Conservation (phyloP, 306 rosid species). For the Cucurbita pepo region DNA sequence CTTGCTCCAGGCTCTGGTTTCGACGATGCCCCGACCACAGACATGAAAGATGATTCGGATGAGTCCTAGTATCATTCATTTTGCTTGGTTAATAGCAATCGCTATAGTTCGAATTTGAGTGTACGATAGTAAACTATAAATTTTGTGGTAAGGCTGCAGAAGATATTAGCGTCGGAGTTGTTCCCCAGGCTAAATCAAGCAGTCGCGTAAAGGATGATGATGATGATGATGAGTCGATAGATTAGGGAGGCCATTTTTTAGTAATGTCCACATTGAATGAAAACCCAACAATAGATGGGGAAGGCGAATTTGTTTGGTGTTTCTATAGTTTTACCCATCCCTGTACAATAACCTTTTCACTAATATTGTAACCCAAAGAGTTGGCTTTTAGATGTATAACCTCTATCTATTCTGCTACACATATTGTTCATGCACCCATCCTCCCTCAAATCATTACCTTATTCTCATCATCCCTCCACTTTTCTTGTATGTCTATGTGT, state of each 20-base stretch:
- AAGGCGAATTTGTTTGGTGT: constrained; percentile 54
- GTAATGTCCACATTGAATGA: constrained; percentile 39
- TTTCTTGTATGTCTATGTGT: background rate
- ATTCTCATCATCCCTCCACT: background rate
- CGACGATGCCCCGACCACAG: constrained; percentile 56
- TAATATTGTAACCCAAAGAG: constrained; percentile 9
- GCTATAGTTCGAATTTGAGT: constrained; percentile 24
- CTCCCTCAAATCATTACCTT: constrained; percentile 1
- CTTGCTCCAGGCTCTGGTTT: constrained; percentile 91
- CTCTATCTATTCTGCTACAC: background rate
- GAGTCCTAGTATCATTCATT: constrained; percentile 33
- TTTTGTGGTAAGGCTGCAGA: constrained; percentile 56
- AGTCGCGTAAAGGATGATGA: constrained; percentile 27
- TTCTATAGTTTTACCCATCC: constrained; percentile 45
- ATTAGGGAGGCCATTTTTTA: constrained; percentile 77
- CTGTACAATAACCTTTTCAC: constrained; percentile 22
- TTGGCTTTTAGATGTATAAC: constrained; percentile 8
- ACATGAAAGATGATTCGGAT: constrained; percentile 57
- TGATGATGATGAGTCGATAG: constrained; percentile 35
- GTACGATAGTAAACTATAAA: constrained; percentile 62
- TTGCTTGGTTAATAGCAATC: constrained; percentile 21
- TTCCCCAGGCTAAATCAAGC: constrained; percentile 49
- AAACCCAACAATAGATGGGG: constrained; percentile 47
- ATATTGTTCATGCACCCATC: constrained; percentile 1
- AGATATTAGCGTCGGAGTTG: constrained; percentile 40